Conservation (phyloP, 352 stramenopile species). For the Phytophthora idaei region DNA sequence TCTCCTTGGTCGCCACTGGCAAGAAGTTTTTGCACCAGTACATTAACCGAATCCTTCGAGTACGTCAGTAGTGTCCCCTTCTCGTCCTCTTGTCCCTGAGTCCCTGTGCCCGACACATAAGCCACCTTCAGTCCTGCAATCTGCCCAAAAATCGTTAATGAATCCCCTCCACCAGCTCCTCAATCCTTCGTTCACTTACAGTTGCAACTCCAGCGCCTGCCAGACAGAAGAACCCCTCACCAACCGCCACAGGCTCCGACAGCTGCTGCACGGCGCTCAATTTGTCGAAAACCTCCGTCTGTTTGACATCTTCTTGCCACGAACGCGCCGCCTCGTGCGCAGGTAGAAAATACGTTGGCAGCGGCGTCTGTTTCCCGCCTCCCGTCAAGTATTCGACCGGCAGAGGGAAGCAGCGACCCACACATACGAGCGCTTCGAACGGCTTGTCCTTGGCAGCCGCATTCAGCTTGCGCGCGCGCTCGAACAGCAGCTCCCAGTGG, state of each 20-base stretch:
- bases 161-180: not conserved
- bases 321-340: constrained; percentile 34
- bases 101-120: constrained; percentile 41
- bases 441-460: constrained; percentile 50
- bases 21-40: constrained; percentile 35
- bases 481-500: constrained; percentile 69
- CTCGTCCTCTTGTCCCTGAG: constrained; percentile 28
- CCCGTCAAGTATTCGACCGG: constrained; percentile 48
- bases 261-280: constrained; percentile 28
- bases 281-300: constrained; percentile 48
- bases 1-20: constrained; percentile 28
- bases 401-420: constrained; percentile 64
- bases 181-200: constrained; percentile 24
- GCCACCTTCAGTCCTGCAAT: constrained; percentile 54
- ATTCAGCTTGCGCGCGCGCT: constrained; percentile 77
- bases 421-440: constrained; percentile 69
- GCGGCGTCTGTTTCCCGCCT: constrained; percentile 41
- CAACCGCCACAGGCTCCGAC: constrained; percentile 41
- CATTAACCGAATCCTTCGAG: constrained; percentile 34
- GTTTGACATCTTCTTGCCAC: constrained; percentile 35
- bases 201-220: constrained; percentile 46
- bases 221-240: constrained; percentile 60
- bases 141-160: constrained; percentile 20
- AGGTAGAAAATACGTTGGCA: constrained; percentile 70
- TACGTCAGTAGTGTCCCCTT: constrained; percentile 38